Conservation (phyloP, 768 basidiomycete species). For the Amanita pseudoporphyria region DNA sequence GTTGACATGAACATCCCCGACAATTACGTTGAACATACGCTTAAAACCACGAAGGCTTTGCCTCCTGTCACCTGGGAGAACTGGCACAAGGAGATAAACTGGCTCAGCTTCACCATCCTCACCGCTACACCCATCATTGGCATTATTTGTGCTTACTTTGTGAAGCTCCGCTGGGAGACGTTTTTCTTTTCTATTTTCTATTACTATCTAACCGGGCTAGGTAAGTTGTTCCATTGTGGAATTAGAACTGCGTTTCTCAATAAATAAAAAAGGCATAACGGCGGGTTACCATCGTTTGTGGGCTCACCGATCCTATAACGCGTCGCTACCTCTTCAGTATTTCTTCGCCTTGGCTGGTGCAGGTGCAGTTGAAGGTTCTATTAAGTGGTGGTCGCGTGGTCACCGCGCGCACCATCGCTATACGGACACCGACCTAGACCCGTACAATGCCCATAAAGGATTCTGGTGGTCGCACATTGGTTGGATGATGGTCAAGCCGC, state of each 20-base stretch:
- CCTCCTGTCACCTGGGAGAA: slow-evolving; percentile 62
- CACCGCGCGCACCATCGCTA: slow-evolving; percentile 97
- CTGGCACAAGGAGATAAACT: slow-evolving; percentile 55
- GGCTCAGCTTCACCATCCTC: slow-evolving; percentile 67
- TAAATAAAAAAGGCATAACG: slow-evolving; percentile 51
- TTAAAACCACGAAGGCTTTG: slow-evolving; percentile 56
- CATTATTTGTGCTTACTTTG: slow-evolving; percentile 60
- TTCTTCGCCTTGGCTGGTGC: slow-evolving; percentile 76
- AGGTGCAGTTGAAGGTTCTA: slow-evolving; percentile 92
- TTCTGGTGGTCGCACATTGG: slow-evolving; percentile 82
- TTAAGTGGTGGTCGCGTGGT: slow-evolving; percentile 98
- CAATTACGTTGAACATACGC: slow-evolving; percentile 73
- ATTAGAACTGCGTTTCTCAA: background rate
- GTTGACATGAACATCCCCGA: slow-evolving; percentile 60
- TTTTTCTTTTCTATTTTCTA: slow-evolving; percentile 36
- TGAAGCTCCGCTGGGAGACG: slow-evolving; percentile 65
- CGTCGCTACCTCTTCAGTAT: slow-evolving; percentile 78
- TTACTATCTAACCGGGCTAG: slow-evolving; percentile 52
- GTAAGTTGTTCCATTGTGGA: slow-evolving; percentile 29
- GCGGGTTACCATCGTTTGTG: slow-evolving; percentile 96
- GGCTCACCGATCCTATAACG: slow-evolving; percentile 96
- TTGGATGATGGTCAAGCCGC: slow-evolving; percentile 91
- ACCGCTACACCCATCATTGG: slow-evolving; percentile 67
- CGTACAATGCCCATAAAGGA: slow-evolving; percentile 88
- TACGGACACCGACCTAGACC: slow-evolving; percentile 95